Evolutionary conservation across 1,284 basidiomycete genomes (phyloP).

Genomic region (Apiotrichum veenhuisii): DNA sequence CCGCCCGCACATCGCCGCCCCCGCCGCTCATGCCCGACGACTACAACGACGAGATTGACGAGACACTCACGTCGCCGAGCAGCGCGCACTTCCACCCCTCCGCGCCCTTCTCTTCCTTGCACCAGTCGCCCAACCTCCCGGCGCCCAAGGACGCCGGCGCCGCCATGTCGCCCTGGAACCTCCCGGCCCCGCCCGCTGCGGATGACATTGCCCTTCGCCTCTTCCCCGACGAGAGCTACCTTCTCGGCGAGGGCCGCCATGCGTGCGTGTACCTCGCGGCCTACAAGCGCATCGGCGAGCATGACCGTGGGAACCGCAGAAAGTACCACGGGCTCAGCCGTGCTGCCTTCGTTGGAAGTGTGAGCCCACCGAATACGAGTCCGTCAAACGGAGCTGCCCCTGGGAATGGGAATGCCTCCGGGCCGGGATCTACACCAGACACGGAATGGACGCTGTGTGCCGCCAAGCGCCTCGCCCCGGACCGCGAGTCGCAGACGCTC

Average conservation of each 20-base stretch:
- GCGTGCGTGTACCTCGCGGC: slow-evolving; percentile 51
- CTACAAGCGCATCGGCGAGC: slow-evolving; percentile 25
- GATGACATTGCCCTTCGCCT: slow-evolving; percentile 42
- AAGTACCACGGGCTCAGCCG: too few species aligned
- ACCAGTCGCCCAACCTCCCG: slow-evolving; percentile 38
- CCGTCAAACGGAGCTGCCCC: too few species aligned
- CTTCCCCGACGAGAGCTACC: slow-evolving; percentile 32
- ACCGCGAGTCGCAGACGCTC: slow-evolving; percentile 51
- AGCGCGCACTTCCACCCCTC: slow-evolving; percentile 6
- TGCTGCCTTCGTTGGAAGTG: too few species aligned
- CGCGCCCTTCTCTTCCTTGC: slow-evolving; percentile 29
- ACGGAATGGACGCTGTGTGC: slow-evolving; percentile 49
- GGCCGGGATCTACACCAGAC: neutral
- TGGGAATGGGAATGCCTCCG: neutral
- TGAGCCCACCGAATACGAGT: too few species aligned
- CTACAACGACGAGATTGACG: neutral
- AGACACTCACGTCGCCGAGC: neutral
- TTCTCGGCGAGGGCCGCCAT: slow-evolving; percentile 52
- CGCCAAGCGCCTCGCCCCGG: slow-evolving; percentile 49
- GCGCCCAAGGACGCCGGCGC: slow-evolving; percentile 3
- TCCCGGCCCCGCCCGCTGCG: slow-evolving; percentile 31
- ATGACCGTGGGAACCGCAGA: neutral
- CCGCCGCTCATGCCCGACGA: slow-evolving; percentile 2
- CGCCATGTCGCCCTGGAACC: slow-evolving; percentile 20
- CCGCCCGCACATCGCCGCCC: slow-evolving; percentile 7